Conservation (phyloP, 192 early-diverging fungal species). For the Coemansia sp. region DNA sequence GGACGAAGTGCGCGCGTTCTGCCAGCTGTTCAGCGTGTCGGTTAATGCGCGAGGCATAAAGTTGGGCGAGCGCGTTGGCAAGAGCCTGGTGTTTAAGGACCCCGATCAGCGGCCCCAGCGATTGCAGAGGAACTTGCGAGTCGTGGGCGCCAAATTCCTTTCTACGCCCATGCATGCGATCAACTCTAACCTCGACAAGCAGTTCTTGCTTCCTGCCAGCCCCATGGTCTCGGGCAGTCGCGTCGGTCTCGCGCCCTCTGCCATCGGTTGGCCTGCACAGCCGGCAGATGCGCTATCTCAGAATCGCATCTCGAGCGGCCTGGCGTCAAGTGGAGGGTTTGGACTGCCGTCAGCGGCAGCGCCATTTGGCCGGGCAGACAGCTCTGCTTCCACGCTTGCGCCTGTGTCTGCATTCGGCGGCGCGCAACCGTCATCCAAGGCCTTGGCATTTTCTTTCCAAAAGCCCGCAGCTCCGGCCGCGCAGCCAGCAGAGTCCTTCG, state of each 20-base stretch:
- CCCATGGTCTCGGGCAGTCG: neutral
- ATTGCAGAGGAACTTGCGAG: slow-evolving; percentile 24
- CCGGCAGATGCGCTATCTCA: neutral
- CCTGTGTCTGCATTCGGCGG: slow-evolving; percentile 3
- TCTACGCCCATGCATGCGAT: slow-evolving; percentile 40
- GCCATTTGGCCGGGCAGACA: neutral
- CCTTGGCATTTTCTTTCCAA: neutral
- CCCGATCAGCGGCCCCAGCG: slow-evolving; percentile 28
- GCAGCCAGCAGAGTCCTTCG: slow-evolving; percentile 3
- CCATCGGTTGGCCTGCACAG: slow-evolving; percentile 1
- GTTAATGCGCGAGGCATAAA: slow-evolving; percentile 26
- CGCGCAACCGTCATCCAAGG: neutral
- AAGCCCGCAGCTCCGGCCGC: neutral
- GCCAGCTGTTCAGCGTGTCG: slow-evolving; percentile 26
- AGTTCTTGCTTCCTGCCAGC: slow-evolving; percentile 9
- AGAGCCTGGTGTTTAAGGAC: slow-evolving; percentile 31
- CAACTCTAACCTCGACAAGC: slow-evolving; percentile 21
- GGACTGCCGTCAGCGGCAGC: neutral
- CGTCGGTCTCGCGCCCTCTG: neutral
- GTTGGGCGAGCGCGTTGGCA: slow-evolving; percentile 41
- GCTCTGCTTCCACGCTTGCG: neutral
- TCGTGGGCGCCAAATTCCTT: slow-evolving; percentile 42
- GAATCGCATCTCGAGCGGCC: neutral
- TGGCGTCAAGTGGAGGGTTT: neutral
- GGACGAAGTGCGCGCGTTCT: slow-evolving; percentile 53